These are phyloP conservation scores for Colletotrichum endophyticum DNA, from an alignment of 2,329 filamentous ascomycete species.

Conservation along the genomic window DNA sequence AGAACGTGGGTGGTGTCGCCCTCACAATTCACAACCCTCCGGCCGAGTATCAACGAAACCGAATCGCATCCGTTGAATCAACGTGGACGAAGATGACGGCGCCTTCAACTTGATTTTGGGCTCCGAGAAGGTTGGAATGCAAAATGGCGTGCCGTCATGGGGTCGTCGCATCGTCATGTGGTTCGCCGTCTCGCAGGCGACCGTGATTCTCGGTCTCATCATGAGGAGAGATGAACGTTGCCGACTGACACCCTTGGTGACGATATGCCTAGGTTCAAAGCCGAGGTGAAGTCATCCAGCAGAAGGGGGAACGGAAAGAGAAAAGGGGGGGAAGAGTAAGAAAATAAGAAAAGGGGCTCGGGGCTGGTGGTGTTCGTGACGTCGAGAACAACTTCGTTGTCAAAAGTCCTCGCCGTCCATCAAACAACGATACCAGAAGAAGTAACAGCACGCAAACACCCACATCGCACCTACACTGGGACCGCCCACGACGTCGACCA, in stretches of 20 bases:
- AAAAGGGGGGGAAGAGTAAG: not conserved
- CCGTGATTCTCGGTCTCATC: not conserved
- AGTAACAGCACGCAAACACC: conserved; percentile 14
- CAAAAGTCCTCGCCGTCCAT: conserved; percentile 15
- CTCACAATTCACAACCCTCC: not conserved
- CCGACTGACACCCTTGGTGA: not conserved
- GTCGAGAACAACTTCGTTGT: not conserved
- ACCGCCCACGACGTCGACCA: not conserved
- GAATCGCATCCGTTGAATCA: not conserved
- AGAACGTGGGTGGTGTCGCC: not conserved
- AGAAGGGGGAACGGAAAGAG: not conserved
- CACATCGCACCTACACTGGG: not conserved
- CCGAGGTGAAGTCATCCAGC: not conserved
- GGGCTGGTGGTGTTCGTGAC: not conserved
- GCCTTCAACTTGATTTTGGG: not conserved
- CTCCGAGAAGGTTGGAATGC: not conserved
- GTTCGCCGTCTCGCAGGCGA: not conserved
- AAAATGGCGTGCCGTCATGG: not conserved
- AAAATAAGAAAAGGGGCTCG: not conserved
- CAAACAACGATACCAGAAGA: conserved; percentile 16
- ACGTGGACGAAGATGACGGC: not conserved
- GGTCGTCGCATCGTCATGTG: not conserved
- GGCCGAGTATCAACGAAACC: not conserved
- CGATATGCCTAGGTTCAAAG: not conserved
- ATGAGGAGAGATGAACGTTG: not conserved